These are phyloP conservation scores for Solanum appendiculatum DNA, from an alignment of 257 asterid species.

Conservation along the genomic window DNA sequence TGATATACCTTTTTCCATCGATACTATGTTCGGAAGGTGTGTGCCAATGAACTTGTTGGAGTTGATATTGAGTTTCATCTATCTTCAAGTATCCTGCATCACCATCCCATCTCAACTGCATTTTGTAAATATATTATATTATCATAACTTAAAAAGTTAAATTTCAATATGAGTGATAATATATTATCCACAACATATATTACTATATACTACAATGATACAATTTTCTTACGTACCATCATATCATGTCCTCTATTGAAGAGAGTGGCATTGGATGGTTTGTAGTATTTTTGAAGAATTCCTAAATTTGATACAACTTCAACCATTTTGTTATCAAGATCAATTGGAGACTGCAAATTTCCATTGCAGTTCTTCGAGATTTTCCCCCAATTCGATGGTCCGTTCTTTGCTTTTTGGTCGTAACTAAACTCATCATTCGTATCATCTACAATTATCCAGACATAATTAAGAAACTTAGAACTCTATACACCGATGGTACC, in stretches of 20 bases:
- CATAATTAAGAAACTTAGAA: background rate
- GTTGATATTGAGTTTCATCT: conserved; percentile 36
- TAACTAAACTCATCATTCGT: conserved; percentile 54
- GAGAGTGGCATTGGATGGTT: conserved; percentile 49
- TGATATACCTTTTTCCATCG: conserved; percentile 32
- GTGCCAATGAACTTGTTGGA: conserved; percentile 56
- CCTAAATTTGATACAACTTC: conserved; percentile 40
- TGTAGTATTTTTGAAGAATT: conserved; percentile 25
- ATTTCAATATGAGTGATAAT: background rate
- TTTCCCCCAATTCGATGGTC: conserved; percentile 63
- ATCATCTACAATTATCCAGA: conserved; percentile 23
- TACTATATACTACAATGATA: background rate
- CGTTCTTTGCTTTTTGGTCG: conserved; percentile 23
- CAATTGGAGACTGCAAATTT: conserved; percentile 71
- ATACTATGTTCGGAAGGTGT: conserved; percentile 57
- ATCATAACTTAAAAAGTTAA: background rate
- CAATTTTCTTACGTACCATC: conserved; percentile 37
- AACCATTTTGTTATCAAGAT: conserved; percentile 39
- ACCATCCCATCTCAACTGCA: conserved; percentile 48
- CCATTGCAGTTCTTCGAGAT: conserved; percentile 59
- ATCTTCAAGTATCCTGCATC: conserved; percentile 36
- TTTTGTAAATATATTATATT: background rate
- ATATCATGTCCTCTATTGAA: conserved; percentile 68
- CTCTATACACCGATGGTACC: background rate
- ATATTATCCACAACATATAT: background rate